Evolutionary conservation across 768 basidiomycete species (phyloP).

Genomic region (Collybia mongolica): DNA sequence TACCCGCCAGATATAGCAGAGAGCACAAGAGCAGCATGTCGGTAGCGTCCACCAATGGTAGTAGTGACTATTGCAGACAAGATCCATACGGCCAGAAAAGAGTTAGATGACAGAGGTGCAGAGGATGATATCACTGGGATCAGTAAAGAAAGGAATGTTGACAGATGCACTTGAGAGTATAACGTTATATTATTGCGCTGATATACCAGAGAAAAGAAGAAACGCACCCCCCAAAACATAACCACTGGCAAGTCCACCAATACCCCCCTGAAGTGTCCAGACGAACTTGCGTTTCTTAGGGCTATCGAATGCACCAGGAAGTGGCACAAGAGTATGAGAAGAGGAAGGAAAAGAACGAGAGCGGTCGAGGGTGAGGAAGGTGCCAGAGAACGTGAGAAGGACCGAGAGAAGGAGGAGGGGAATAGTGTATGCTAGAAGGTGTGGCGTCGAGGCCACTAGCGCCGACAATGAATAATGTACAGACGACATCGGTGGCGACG

Average conservation of each 20-base stretch:
- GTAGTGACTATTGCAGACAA: constrained; percentile 48
- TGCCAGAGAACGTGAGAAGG: constrained; percentile 61
- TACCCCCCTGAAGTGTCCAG: constrained; percentile 55
- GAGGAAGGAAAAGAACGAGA: constrained; percentile 56
- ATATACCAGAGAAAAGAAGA: background rate
- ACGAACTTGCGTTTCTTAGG: constrained; percentile 27
- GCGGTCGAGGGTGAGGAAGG: constrained; percentile 70
- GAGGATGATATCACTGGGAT: constrained; percentile 51
- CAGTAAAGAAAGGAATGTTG: constrained; percentile 59
- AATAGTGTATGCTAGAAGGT: constrained; percentile 54
- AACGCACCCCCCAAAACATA: constrained; percentile 59
- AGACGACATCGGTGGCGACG: constrained; percentile 13
- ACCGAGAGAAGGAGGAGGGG: constrained; percentile 62
- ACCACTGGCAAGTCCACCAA: constrained; percentile 60
- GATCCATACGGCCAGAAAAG: constrained; percentile 63
- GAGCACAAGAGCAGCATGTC: constrained; percentile 46
- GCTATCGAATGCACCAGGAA: constrained; percentile 30
- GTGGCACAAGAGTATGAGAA: constrained; percentile 29
- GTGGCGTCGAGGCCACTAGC: constrained; percentile 47
- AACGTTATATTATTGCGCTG: constrained; percentile 3
- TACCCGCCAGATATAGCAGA: constrained; percentile 57
- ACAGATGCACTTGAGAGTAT: constrained; percentile 46
- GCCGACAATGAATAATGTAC: constrained; percentile 25
- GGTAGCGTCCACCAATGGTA: constrained; percentile 54
- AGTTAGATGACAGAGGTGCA: constrained; percentile 38